Base-by-base conservation (phyloP, 192 early-diverging fungal genomes). In the Umbelopsis sp. region DNA sequence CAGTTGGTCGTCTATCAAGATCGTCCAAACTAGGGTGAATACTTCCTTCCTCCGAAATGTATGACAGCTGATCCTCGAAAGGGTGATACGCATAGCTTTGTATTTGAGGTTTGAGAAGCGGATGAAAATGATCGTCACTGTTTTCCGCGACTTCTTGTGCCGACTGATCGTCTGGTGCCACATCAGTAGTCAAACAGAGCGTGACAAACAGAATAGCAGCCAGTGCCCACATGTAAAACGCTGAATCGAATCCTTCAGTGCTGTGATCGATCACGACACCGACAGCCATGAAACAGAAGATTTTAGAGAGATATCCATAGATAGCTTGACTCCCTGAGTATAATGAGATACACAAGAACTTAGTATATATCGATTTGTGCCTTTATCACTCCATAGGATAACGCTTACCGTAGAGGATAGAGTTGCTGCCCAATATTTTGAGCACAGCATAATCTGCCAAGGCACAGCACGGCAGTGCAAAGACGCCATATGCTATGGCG, bases 401-500 rank as follows among this genome's bases (percentile, higher is more conserved):
- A n/a, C n/a, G n/a, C n/a, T n/a, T n/a, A 61, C 55, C 55, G 33
- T 61, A 61, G 11, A 61, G 55, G 3, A 61, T 61, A 33, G 55
- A 61, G 25, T 61, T 61, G 55, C 55, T 35, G 18, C 55, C 55
- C 15, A 61, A 25, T 25, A 61, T 61, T 30, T 61, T 61, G 4
- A 61, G 25, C 21, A 61, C 55, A 18, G 55, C 55, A 16, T 61
- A 61, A 30, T 61, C 55, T 18, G 55, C 55, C 55, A 61, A n/a
- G 16, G 55, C 55, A 61, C 55, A 61, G 30, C 55, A 61, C 13
- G 55, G 55, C 30, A 61, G 25, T 15, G 55, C 55, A 30, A 61
- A 61, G 16, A 61, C 55, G 16, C 55, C 55, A 61, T 61, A 61
- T 12, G 27, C 27, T 11, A 16, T 30, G 13, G 30, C 30, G 30